phyloP scores from a whole-genome alignment of 2,329 filamentous ascomycete species.

The Fusarium brevicatenulatum region DNA sequence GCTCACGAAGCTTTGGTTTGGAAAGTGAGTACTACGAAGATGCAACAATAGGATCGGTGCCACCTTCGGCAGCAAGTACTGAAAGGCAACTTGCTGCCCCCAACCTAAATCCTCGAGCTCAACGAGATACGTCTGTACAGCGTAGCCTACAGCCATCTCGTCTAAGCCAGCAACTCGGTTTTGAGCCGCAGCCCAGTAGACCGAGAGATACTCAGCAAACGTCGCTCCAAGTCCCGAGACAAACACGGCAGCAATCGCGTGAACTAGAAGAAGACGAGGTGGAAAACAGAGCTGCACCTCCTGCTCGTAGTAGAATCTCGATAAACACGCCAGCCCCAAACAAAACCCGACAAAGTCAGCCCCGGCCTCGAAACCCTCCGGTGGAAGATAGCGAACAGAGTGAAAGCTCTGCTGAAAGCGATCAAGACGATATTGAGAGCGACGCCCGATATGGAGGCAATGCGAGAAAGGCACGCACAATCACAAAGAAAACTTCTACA shows the following conservation, averaged over 20 bases:
- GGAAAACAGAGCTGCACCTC: background rate
- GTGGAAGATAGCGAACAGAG: constrained; percentile 3
- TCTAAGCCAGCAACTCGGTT: background rate
- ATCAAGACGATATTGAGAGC: background rate
- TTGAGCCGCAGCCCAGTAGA: background rate
- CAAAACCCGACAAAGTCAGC: constrained; percentile 14
- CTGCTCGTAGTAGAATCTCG: background rate
- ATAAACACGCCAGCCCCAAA: constrained; percentile 39
- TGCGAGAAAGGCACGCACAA: background rate
- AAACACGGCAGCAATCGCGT: background rate
- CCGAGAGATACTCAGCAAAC: background rate
- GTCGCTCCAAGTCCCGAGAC: background rate
- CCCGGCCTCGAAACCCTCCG: background rate
- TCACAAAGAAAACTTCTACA: background rate
- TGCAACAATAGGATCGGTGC: constrained; percentile 50
- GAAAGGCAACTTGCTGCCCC: background rate
- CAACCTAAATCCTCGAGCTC: background rate
- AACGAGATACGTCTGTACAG: background rate
- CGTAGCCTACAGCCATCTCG: background rate
- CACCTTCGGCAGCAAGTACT: constrained; percentile 17
- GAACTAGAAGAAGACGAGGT: constrained; percentile 2
- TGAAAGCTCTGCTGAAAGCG: background rate
- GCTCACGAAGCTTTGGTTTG: constrained; percentile 49
- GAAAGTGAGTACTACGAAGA: constrained; percentile 52
- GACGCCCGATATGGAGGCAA: background rate